Evolutionary conservation across 2,329 filamentous ascomycete species (phyloP), one percentile per base, ranked within the genome.

Genomic region (Phaeosphaeriaceae sp.): DNA sequence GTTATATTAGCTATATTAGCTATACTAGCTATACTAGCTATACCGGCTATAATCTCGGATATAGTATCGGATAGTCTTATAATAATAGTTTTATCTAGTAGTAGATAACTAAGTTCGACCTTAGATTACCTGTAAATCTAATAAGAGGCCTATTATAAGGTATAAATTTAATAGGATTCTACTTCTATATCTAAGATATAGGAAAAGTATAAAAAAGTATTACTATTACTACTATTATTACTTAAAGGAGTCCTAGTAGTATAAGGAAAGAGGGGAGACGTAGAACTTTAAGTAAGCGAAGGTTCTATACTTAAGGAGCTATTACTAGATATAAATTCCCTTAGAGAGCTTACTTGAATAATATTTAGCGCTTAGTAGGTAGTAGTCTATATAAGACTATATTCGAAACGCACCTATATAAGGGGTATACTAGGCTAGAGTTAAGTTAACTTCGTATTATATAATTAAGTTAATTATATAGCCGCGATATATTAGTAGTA

Each of bases 261-360:
- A 21, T 20, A 26, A 39, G 29, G 34, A 45, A 48, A 13, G 18
- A 20, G 39, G 45, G 39, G 45, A 45, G 29, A 33, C 17, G 49
- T 23, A 32, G 40, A 23, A 16, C 41, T 26, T 52, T 52, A 52
- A 52, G 49, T 48, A 48, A 35, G 41, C 39, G n/a, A 52, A 48
- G 29, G 29, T 41, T 52, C 40, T 17, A 52, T 39, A 29, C 44
- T 48, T 37, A n/a, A 20, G 37, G 23, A 12, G 15, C n/a, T 13
- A n/a, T n/a, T n/a, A n/a, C n/a, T n/a, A n/a, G n/a, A n/a, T n/a
- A n/a, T n/a, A n/a, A 26, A 42, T n/a, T n/a, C 29, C 29, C 23
- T 46, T 20, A 21, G 48, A 51, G 43, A 46, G 37, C 37, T 46
- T 4, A 38, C 41, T 46, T 46, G 30, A 42, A 42, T 46, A 30